Percentiles rank a stretch among this genome's conserved stretches.
Evolutionary conservation across 2,329 filamentous ascomycete genomes (phyloP).

Genomic region (Paraphoma chrysanthemicola): DNA sequence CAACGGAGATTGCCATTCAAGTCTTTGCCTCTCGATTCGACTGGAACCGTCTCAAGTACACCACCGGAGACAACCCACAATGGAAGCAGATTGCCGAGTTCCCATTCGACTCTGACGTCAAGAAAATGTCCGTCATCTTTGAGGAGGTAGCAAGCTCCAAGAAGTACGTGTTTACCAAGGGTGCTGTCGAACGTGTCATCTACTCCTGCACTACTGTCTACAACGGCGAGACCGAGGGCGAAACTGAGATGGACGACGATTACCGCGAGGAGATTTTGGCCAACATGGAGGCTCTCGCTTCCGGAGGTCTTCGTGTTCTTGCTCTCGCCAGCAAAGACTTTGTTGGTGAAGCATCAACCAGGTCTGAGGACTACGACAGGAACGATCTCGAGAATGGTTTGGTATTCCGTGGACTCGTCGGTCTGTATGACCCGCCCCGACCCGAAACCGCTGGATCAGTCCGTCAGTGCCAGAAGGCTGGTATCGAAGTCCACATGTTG

Average conservation of each 20-base stretch:
- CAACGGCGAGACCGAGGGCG: conserved; percentile 52
- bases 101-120: conserved; percentile 75
- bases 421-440: conserved; percentile 84
- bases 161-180: conserved; percentile 65
- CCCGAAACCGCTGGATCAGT: conserved; percentile 71
- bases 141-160: conserved; percentile 43
- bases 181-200: conserved; percentile 70
- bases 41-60: conserved; percentile 59
- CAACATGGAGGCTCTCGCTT: conserved; percentile 72
- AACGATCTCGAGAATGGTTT: conserved; percentile 70
- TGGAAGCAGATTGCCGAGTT: conserved; percentile 64
- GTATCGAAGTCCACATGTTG: conserved; percentile 56
- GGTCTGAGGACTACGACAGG: conserved; percentile 59
- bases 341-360: conserved; percentile 49
- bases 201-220: conserved; percentile 61
- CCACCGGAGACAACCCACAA: conserved; percentile 30
- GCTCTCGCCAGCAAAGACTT: conserved; percentile 64
- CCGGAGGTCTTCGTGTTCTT: conserved; percentile 72
- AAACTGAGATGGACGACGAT: conserved; percentile 57
- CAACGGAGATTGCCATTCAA: conserved; percentile 75
- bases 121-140: conserved; percentile 78
- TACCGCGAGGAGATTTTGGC: conserved; percentile 64
- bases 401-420: conserved; percentile 77
- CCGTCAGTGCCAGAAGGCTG: conserved; percentile 35
- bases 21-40: conserved; percentile 75